Base-by-base conservation (phyloP, 331 rosid species). In the Cydonia oblonga region DNA sequence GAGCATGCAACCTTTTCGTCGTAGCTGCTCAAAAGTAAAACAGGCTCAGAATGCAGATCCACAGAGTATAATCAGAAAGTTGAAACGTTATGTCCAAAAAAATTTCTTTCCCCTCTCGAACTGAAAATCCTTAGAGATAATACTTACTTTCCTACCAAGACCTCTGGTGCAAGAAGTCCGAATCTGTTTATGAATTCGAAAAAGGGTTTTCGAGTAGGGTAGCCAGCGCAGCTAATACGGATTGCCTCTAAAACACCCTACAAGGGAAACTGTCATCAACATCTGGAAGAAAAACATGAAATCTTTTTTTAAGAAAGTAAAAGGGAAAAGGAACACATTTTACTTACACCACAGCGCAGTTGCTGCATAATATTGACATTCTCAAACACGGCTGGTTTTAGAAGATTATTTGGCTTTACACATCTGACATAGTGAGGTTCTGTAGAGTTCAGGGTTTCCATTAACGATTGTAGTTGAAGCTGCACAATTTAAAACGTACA, bases 171-270 rank as follows among this genome's bases (percentile, higher is more conserved):
- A 72, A 95, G 95, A 75, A 91, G 85, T 79, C 90, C 87, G 72
- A 95, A 91, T 64, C 99, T 85, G 66, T 95, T 88, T 59, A 81
- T 74, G 80, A 95, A 95, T 78, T 95, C 97, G 76, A 86, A 91
- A 80, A 95, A 95, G 28, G 96, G 85, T 56, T 87, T 92, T n/a
- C 99, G 89, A 38, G 99, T 95, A 81, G 99, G 99, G 81, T 91
- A 95, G 81, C 99, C 99, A 67, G 99, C 99, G 76, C 96, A 89
- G 77, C 99, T 95, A 71, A 95, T 95, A 85, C 99, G 89, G 85
- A 95, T 95, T 68, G 99, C 99, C 84, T 95, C 99, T 68, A 95
- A 82, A 84, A 95, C 99, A 90, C 99, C 99, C 99, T 95, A 84
- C 69, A 77, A 30, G 61, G 60, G 42, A n/a, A 74, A 84, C 32